Evolutionary conservation across 73 alveolate species (phyloP), one percentile per base, ranked within the genome.

Genomic region (Paramecium tetraurelia): DNA sequence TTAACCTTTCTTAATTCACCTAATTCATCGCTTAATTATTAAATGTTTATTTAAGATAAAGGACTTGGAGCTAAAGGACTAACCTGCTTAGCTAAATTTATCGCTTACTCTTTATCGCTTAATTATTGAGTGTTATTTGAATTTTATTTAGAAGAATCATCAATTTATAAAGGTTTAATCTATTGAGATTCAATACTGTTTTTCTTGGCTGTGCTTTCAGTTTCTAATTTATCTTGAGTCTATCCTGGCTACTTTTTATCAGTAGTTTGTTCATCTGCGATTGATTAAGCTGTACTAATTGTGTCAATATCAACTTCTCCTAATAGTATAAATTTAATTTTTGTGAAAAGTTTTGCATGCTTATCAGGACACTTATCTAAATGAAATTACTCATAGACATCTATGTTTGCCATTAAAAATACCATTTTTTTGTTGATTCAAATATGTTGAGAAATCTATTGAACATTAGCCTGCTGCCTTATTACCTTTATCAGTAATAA

Each of bases 351-450:
- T 38, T 72, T 72, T 36, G 86, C 86, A 35, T 31, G 36, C 40
- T 72, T 72, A 33, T 72, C 86, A n/a, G 86, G 86, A 38, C 86
- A 72, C 27, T 72, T 72, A 31, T 72, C 86, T 38, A 72, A 72
- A 36, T 31, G 36, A 72, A 72, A 72, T 72, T 72, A 35, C 46
- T 72, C 86, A 36, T 36, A 14, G 0, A 72, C n/a, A 20, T 33
- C 86, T 72, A 72, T 38, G 16, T 72, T 20, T 14, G 16, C 24
- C 46, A 38, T 38, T 35, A 72, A 72, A 21, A 72, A 72, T 72
- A 72, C 86, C 57, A 36, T 72, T 7, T 72, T 72, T 72, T 20
- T 72, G 16, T 29, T 31, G 18, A 72, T 72, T 72, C 18, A 72
- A 38, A 33, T 36, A 72, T 72, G 57, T 36, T 29, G 86, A 35